Percentiles rank a stretch among this genome's conserved stretches.
Evolutionary conservation across 1,284 basidiomycete species (phyloP).

Genomic region (Microbotryum scabiosae): DNA sequence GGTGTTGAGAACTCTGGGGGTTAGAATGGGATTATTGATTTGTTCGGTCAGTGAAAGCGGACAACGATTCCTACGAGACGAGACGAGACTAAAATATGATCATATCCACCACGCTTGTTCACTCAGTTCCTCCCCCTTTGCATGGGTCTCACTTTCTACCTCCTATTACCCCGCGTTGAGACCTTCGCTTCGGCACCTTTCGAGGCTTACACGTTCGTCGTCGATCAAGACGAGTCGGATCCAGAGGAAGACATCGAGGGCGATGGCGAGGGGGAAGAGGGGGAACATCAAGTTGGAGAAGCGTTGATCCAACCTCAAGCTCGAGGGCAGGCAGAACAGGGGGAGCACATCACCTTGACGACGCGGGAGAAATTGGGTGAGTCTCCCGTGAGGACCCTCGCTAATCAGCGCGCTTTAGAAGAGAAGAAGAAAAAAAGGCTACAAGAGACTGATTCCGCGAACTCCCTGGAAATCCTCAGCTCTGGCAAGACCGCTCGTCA

Average conservation of each 20-base stretch:
- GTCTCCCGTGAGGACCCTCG: no score
- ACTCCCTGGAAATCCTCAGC: neutral
- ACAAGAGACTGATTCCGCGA: no score
- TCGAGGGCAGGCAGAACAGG: constrained; percentile 6
- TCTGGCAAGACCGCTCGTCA: constrained; percentile 32
- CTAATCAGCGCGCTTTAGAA: no score
- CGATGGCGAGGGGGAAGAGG: constrained; percentile 29
- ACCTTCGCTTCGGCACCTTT: constrained; percentile 42
- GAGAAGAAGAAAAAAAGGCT: no score
- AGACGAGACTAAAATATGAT: no score
- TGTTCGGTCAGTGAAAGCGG: constrained; percentile 37
- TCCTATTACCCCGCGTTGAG: constrained; percentile 55
- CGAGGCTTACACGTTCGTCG: constrained; percentile 35
- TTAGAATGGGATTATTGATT: constrained; percentile 69
- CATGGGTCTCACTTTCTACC: constrained; percentile 60
- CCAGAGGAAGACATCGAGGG: constrained; percentile 9
- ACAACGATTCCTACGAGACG: no score
- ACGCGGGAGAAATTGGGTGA: constrained; percentile 29
- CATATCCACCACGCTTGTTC: neutral
- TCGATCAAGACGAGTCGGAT: constrained; percentile 44
- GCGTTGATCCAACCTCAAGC: neutral
- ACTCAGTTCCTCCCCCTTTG: constrained; percentile 64
- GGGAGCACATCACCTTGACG: constrained; percentile 5
- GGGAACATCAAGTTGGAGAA: constrained; percentile 13
- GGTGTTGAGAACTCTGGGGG: constrained; percentile 77